A percentile compares a stretch with the other conserved stretches of the same genome.
Evolutionary conservation across 164 flowering plant genomes (phyloP).

Genomic region (Amborella trichopoda): DNA sequence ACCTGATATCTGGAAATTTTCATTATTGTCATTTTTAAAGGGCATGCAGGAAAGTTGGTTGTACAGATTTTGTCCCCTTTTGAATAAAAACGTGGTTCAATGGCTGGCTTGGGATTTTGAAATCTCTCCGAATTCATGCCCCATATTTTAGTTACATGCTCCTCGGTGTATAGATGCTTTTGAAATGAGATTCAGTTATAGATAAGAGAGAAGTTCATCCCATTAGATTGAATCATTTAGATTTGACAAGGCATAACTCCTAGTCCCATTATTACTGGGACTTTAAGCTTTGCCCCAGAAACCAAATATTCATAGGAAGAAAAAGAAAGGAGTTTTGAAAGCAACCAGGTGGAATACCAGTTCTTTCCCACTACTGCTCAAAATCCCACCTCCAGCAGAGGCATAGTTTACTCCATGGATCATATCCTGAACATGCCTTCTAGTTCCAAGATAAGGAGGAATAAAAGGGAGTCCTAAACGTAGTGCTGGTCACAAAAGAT

Average conservation of each 20-base stretch:
- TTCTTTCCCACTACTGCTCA: constrained; percentile 77
- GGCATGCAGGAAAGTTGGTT: background rate
- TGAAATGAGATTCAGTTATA: background rate
- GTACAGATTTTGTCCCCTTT: too few species aligned
- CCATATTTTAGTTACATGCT: too few species aligned
- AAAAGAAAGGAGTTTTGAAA: background rate
- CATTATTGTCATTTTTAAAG: too few species aligned
- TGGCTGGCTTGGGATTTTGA: background rate
- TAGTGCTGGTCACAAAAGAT: constrained; percentile 31
- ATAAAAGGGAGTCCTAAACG: constrained; percentile 77
- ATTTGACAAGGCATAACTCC: background rate
- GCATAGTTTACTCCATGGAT: constrained; percentile 86
- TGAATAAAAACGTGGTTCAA: background rate
- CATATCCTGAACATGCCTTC: constrained; percentile 48
- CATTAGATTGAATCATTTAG: background rate
- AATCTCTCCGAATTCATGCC: background rate
- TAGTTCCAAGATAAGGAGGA: constrained; percentile 65
- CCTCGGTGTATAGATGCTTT: background rate
- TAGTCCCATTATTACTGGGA: background rate
- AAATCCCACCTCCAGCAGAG: constrained; percentile 87
- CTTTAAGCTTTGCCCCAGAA: background rate
- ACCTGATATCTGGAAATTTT: too few species aligned
- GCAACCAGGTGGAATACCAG: constrained; percentile 35
- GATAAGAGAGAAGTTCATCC: background rate
- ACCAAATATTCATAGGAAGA: background rate